Percentiles rank a stretch among this genome's conserved stretches.
These are phyloP conservation scores for Debaryomyces udenii DNA, from an alignment of 1,139 yeast species.

Conservation along the genomic window DNA sequence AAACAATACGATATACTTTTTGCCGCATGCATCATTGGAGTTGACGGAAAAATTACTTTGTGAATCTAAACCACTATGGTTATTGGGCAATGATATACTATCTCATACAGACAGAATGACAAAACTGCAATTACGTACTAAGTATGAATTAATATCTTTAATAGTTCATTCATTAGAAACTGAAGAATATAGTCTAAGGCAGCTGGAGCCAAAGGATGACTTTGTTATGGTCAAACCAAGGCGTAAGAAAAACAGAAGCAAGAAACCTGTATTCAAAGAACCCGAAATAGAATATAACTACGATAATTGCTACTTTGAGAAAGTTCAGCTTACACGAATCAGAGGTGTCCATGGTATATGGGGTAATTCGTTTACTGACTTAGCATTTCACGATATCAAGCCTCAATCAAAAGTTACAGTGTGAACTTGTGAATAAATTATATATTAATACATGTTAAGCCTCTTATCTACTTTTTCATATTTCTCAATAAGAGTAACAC, in stretches of 20 bases:
- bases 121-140: slow-evolving; percentile 38
- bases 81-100: slow-evolving; percentile 53
- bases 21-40: slow-evolving; percentile 76
- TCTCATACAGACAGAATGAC: slow-evolving; percentile 57
- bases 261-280: slow-evolving; percentile 26
- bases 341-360: slow-evolving; percentile 39
- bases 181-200: slow-evolving; percentile 1
- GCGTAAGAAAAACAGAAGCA: slow-evolving; percentile 30
- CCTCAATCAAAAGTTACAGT: neutral
- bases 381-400: slow-evolving; percentile 42
- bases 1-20: slow-evolving; percentile 46
- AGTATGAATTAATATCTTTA: slow-evolving; percentile 46
- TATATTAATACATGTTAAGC: slow-evolving; percentile 8
- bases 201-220: slow-evolving; percentile 23
- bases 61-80: slow-evolving; percentile 31
- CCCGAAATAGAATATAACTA: slow-evolving; percentile 42
- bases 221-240: slow-evolving; percentile 34
- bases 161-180: slow-evolving; percentile 33
- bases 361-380: slow-evolving; percentile 58
- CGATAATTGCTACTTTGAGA: slow-evolving; percentile 35
- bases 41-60: slow-evolving; percentile 52
- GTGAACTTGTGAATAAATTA: neutral
- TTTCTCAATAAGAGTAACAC: neutral
- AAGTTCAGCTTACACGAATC: slow-evolving; percentile 21
- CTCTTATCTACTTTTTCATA: slow-evolving; percentile 2